Base-by-base conservation (phyloP, 345 rosid genomes). In the Aquilaria malaccensis region DNA sequence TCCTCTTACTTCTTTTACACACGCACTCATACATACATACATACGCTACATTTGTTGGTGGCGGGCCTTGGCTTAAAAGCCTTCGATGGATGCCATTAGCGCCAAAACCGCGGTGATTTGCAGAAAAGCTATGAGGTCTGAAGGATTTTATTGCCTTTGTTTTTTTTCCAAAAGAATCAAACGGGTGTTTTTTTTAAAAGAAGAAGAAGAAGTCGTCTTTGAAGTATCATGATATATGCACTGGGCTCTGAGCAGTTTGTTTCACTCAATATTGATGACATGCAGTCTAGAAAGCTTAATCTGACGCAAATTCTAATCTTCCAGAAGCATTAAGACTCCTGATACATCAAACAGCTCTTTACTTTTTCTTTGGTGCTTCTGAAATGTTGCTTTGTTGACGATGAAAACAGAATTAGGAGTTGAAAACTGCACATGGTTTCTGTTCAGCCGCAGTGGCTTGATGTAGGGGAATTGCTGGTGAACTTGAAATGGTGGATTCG, bases 81-180 rank as follows among this genome's bases (percentile, higher is more conserved):
- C 64, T 66, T 67, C 65, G 77, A 68, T 58, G 74, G 70, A 67
- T 37, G 6, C 60, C 70, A 11, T 61, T 59, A 60, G 74, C 72
- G 2, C 10, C 6, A 62, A 51, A 33, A 80, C 71, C 60, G 62
- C 66, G 11, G 72, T 78, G 85, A 76, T 76, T 64, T 62, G 56
- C 63, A 69, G 12, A 64, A 73, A 80, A 22, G 83, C 85, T 80
- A 74, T 78, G 85, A 83, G 79, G 76, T 83, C 80, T 74, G 81
- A 80, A 81, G 80, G 85, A 68, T 72, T 63, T 15, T 59, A 14
- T 13, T 45, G 30, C 7, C 9, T 3, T 0, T 31, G 57, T 45
- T 12, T 9, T 2, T 22, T 48, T 45, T 55, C 7, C 11, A 7
- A 50, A 61, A 31, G 33, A 45, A 9, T 11, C 10, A n/a, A 56